Conservation (phyloP, 2,329 filamentous ascomycete genomes). For the Venturiaceae sp. region DNA sequence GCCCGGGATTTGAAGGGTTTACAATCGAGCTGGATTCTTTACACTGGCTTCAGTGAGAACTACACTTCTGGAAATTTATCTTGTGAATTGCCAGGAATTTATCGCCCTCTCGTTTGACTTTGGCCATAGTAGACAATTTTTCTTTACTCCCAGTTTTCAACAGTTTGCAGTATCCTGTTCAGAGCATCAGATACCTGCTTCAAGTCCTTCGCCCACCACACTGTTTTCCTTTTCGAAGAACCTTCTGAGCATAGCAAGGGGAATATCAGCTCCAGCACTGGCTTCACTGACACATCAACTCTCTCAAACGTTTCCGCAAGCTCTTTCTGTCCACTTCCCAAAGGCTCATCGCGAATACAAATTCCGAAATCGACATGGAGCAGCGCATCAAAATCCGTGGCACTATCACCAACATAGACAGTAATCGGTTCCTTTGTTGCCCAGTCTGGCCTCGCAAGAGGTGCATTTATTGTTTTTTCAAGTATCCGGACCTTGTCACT, state of each 20-base stretch:
- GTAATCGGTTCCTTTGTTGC: constrained; percentile 11
- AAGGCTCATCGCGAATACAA: constrained; percentile 30
- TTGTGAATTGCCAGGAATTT: no score
- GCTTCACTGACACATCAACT: constrained; percentile 14
- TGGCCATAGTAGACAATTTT: no score
- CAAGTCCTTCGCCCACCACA: constrained; percentile 5
- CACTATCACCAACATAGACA: constrained; percentile 38
- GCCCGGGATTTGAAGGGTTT: no score
- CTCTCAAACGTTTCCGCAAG: constrained; percentile 24
- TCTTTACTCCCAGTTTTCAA: not conserved
- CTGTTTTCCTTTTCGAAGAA: not conserved
- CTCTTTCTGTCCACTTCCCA: constrained; percentile 22
- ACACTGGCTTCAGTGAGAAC: no score
- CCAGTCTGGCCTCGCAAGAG: constrained; percentile 7
- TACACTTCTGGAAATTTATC: no score
- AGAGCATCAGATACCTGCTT: not conserved
- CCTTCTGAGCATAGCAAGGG: not conserved
- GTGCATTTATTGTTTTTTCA: not conserved
- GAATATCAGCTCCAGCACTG: not conserved
- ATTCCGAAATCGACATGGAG: constrained; percentile 35
- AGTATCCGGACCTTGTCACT: not conserved
- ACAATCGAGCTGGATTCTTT: no score
- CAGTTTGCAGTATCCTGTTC: not conserved
- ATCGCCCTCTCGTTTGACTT: no score
- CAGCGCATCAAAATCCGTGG: constrained; percentile 37